These are phyloP conservation scores for Psilocybe tampanensis DNA, from an alignment of 768 basidiomycete species.

Conservation along the genomic window DNA sequence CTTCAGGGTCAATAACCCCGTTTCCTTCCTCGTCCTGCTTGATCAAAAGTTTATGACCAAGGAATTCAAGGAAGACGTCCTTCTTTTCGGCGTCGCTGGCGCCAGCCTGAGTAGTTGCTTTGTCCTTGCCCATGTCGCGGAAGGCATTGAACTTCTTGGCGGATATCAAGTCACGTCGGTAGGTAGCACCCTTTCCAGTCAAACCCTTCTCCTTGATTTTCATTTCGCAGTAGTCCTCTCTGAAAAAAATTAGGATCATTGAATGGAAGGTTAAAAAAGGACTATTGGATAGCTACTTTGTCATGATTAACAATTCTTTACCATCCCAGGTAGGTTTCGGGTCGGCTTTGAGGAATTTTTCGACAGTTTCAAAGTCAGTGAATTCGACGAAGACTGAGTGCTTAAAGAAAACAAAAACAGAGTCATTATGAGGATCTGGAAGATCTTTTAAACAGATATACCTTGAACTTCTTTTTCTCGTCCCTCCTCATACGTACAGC, in stretches of 20 bases:
- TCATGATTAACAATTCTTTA: constrained; percentile 78
- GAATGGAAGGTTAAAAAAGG: not conserved
- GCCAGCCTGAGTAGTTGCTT: constrained; percentile 33
- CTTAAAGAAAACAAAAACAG: constrained; percentile 36
- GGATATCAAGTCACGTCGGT: constrained; percentile 57
- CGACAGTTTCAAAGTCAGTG: constrained; percentile 64
- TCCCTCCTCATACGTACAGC: constrained; percentile 91
- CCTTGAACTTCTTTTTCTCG: constrained; percentile 87
- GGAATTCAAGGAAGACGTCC: constrained; percentile 73
- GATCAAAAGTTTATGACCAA: constrained; percentile 70
- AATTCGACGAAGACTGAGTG: constrained; percentile 95
- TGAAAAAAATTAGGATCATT: constrained; percentile 26
- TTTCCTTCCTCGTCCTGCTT: constrained; percentile 61
- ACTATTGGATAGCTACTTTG: constrained; percentile 61
- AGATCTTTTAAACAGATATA: constrained; percentile 24
- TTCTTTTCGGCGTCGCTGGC: constrained; percentile 33
- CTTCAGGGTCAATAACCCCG: constrained; percentile 63
- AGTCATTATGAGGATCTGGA: not conserved
- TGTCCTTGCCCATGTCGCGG: constrained; percentile 55
- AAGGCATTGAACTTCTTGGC: constrained; percentile 74
- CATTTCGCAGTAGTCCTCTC: constrained; percentile 90
- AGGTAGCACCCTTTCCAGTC: constrained; percentile 66
- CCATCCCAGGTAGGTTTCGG: constrained; percentile 83
- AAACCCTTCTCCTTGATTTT: constrained; percentile 95
- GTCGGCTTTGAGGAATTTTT: constrained; percentile 78